phyloP scores from a whole-genome alignment of 2,329 filamentous ascomycete genomes.

The Byssothecium circinans region DNA sequence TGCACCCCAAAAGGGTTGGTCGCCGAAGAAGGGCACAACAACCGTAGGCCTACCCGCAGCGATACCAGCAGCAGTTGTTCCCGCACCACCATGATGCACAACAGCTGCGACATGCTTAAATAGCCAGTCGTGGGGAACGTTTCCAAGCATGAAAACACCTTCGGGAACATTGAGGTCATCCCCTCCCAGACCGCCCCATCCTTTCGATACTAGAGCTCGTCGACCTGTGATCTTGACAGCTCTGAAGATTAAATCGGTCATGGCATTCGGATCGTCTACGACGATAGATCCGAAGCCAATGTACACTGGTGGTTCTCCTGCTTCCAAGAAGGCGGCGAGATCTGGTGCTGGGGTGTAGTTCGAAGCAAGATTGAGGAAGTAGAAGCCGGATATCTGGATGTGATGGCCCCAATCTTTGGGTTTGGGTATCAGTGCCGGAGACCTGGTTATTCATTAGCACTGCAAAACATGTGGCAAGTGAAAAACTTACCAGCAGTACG shows the following conservation, averaged over 20 bases:
- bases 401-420: slow-evolving; percentile 50
- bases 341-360: slow-evolving; percentile 45
- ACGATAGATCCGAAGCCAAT: slow-evolving; percentile 49
- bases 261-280: slow-evolving; percentile 46
- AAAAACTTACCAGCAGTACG: slow-evolving; percentile 74
- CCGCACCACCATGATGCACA: slow-evolving; percentile 85
- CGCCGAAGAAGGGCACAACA: slow-evolving; percentile 74
- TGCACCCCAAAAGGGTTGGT: slow-evolving; percentile 47
- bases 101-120: slow-evolving; percentile 80
- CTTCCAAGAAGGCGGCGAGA: slow-evolving; percentile 43
- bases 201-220: slow-evolving; percentile 81
- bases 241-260: slow-evolving; percentile 47
- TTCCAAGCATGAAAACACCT: slow-evolving; percentile 79
- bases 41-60: slow-evolving; percentile 77
- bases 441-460: slow-evolving; percentile 25
- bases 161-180: slow-evolving; percentile 67
- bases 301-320: slow-evolving; percentile 45
- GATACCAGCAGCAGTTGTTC: slow-evolving; percentile 86
- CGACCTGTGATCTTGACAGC: slow-evolving; percentile 60
- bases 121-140: slow-evolving; percentile 86
- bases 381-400: slow-evolving; percentile 46
- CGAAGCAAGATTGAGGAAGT: slow-evolving; percentile 43
- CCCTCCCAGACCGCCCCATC: slow-evolving; percentile 82
- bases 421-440: slow-evolving; percentile 49
- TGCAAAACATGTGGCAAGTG: neutral